Evolutionary conservation across 2,329 filamentous ascomycete species (phyloP).

Genomic region (Pseudocercospora pini-densiflorae): DNA sequence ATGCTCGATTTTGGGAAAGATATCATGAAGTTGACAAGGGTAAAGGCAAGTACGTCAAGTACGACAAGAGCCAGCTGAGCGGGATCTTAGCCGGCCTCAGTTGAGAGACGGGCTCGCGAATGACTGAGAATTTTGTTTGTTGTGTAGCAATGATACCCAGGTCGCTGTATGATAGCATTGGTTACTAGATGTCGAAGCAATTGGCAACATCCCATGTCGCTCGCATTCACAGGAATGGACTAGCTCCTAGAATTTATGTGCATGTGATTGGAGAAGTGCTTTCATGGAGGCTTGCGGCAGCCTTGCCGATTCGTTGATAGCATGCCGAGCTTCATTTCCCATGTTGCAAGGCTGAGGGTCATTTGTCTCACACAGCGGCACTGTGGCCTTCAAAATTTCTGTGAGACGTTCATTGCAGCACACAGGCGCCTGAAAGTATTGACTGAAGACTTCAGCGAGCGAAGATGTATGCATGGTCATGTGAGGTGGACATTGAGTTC

Average conservation of each 20-base stretch:
- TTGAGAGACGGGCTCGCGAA: background rate
- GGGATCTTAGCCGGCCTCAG: constrained; percentile 54
- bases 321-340: constrained; percentile 20
- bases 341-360: background rate
- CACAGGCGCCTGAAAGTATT: background rate
- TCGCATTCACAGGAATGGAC: background rate
- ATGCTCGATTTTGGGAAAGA: constrained; percentile 93
- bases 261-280: background rate
- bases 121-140: background rate
- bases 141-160: constrained; percentile 5
- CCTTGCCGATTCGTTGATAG: constrained; percentile 9
- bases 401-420: background rate
- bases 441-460: background rate
- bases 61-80: constrained; percentile 83
- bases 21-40: constrained; percentile 99
- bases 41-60: constrained; percentile 97
- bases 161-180: background rate
- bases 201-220: background rate
- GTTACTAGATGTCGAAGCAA: background rate
- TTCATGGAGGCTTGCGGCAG: background rate
- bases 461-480: background rate
- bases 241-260: background rate
- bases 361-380: background rate
- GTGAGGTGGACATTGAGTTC: constrained; percentile 1
- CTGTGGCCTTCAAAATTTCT: background rate